Evolutionary conservation across 495 filamentous ascomycete species (phyloP).

Genomic region (Hapsidospora chrysogenum): DNA sequence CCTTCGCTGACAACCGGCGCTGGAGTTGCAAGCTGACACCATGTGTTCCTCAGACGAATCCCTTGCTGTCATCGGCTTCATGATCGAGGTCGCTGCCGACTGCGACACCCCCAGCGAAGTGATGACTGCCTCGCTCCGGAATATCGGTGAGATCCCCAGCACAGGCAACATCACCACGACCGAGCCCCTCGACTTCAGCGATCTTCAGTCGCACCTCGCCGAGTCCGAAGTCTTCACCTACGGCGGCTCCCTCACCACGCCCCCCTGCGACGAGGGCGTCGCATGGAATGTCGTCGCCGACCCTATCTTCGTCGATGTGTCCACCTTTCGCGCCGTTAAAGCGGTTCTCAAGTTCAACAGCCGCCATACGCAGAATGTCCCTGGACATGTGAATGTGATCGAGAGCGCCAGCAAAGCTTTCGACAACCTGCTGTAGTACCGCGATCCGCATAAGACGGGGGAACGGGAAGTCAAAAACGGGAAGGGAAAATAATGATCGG

Average conservation of each 20-base stretch:
- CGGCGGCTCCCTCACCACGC: conserved; percentile 49
- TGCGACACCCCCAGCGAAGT: conserved; percentile 18
- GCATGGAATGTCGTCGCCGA: conserved; percentile 38
- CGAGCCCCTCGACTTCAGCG: conserved; percentile 36
- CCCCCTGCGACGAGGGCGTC: conserved; percentile 47
- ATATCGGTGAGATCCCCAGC: conserved; percentile 30
- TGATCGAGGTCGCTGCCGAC: conserved; percentile 37
- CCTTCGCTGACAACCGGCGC: too few species aligned
- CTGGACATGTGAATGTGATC: conserved; percentile 37
- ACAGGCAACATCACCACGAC: conserved; percentile 40
- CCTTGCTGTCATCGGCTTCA: conserved; percentile 41
- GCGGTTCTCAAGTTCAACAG: conserved; percentile 48
- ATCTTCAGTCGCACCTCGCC: conserved; percentile 27
- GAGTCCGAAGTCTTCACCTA: conserved; percentile 19
- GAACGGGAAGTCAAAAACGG: conserved; percentile 3
- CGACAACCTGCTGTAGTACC: too few species aligned
- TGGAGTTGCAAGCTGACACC: neutral
- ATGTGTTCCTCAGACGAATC: conserved; percentile 8
- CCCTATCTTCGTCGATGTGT: conserved; percentile 32
- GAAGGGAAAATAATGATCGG: neutral
- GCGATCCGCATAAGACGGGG: neutral
- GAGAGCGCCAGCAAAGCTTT: conserved; percentile 8
- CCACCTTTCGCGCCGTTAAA: conserved; percentile 37
- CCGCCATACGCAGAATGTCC: conserved; percentile 40
- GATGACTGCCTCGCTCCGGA: conserved; percentile 35